Evolutionary conservation across 306 rosid species (phyloP), one percentile per base, ranked within the genome.

Genomic region (Cicer yamashitae): DNA sequence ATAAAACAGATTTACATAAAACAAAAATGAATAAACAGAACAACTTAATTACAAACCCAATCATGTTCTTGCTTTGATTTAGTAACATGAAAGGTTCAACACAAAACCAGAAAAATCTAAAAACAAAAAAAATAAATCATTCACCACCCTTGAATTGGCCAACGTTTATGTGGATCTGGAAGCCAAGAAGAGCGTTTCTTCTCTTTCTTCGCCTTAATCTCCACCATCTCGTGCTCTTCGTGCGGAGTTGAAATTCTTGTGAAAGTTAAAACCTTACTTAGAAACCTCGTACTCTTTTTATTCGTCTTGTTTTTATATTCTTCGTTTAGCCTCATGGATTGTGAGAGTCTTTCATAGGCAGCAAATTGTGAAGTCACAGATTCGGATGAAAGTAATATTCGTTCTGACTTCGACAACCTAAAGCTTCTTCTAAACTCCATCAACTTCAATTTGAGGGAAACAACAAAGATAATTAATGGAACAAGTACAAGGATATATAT

Each of bases 101-200:
- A 59, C 30, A 1, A 58, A 73, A 40, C 10, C 3, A 6, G 3
- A 38, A 75, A 34, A 1, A 30, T 30, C 30, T 25, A 12, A 67
- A 15, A 52, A 44, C 11, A 0, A 0, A 12, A 6, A 7, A 13
- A 56, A 25, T 0, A 17, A 75, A 71, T 6, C 15, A 65, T 30
- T 88, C 80, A 88, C 89, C 93, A 88, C 3, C 90, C 90, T 70
- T 88, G 93, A 72, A 86, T 79, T 14, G 93, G 93, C 90, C 93
- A 88, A 57, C 90, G 77, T 56, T 3, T 86, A 0, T 78, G n/a
- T 8, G 88, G 88, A 68, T 86, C 86, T 6, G 88, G 90, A 52
- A 88, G 90, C 92, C 92, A 88, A 38, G 90, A 82, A n/a, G 88
- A 84, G 1, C 87, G 83, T 76, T 84, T 84, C 79, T 75, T 84